Evolutionary conservation across 257 asterid genomes (phyloP), one percentile per base, ranked within the genome.

Genomic region (Datura wrightii): DNA sequence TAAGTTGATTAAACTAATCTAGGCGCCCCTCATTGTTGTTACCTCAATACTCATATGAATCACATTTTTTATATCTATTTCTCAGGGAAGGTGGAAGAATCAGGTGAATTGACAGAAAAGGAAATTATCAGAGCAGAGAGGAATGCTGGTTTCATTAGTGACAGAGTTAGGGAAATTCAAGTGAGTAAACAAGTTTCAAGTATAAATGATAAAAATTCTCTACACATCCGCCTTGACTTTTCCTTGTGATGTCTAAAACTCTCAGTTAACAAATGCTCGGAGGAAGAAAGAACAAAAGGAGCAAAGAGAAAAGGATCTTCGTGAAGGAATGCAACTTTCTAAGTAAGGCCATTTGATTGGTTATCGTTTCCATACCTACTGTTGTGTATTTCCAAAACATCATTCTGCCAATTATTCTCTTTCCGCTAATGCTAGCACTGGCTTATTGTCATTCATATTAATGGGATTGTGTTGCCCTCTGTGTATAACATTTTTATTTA

Each of bases 41-140:
- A 71, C 14, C 79, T 72, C 58, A 48, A 24, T 24, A 24, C 31
- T 24, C 4, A 39, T 46, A 72, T 8, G 54, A 42, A 70, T 42
- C 54, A 0, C 18, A 16, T 70, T 24, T 54, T 54, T 54, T 39
- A 36, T 19, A 41, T 55, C 80, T 48, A 31, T n/a, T 82, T 86
- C 54, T 85, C 94, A 94, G 99, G 99, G 67, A 92, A 92, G 90
- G 69, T 88, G 85, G 97, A 93, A 36, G 88, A 86, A 78, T 84
- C 70, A 41, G 98, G 98, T 34, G 98, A 93, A 79, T 85, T 96
- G 88, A 90, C 96, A 19, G 99, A 96, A 69, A 96, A 96, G 88
- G 99, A 96, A 87, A 90, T 96, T 24, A 90, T 96, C 86, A 86
- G 97, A 86, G 89, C 89, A 16, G 99, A 96, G 92, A 96, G 98